Conservation (phyloP, 2,329 filamentous ascomycete genomes). For the Neofusicoccum parvum region DNA sequence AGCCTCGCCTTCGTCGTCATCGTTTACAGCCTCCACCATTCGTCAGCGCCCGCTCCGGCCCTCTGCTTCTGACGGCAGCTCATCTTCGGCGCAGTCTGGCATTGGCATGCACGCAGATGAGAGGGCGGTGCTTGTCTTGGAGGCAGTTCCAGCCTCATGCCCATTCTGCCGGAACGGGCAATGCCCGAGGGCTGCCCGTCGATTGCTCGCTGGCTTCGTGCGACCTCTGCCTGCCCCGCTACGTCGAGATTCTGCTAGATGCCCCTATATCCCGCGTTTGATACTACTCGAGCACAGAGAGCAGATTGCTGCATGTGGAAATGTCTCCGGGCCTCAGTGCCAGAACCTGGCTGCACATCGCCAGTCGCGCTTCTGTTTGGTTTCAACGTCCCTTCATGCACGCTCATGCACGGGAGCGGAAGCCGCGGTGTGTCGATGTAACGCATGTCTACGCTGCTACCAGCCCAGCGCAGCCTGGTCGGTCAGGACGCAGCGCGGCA, state of each 20-base stretch:
- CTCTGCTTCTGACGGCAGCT: background rate
- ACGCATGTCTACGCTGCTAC: background rate
- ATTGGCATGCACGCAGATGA: background rate
- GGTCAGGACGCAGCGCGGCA: conserved; percentile 1
- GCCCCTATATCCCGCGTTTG: background rate
- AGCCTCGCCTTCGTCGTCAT: conserved; percentile 15
- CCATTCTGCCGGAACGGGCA: too few species aligned
- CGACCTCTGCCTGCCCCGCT: background rate
- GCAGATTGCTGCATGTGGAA: background rate
- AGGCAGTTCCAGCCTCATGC: too few species aligned
- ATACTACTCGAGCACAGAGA: background rate
- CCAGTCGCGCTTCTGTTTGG: conserved; percentile 1
- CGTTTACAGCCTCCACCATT: conserved; percentile 11
- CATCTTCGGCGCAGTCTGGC: background rate
- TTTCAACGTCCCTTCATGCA: background rate
- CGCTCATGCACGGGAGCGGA: background rate
- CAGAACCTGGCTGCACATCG: background rate
- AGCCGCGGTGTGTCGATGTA: background rate
- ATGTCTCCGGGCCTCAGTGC: background rate
- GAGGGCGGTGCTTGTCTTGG: background rate
- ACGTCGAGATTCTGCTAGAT: background rate
- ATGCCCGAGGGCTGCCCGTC: too few species aligned
- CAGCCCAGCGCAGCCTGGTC: background rate
- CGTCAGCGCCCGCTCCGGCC: background rate
- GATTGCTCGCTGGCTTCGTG: background rate